Evolutionary conservation across 208 protist genomes (phyloP).

Genomic region (Trichomonas vaginalis): DNA sequence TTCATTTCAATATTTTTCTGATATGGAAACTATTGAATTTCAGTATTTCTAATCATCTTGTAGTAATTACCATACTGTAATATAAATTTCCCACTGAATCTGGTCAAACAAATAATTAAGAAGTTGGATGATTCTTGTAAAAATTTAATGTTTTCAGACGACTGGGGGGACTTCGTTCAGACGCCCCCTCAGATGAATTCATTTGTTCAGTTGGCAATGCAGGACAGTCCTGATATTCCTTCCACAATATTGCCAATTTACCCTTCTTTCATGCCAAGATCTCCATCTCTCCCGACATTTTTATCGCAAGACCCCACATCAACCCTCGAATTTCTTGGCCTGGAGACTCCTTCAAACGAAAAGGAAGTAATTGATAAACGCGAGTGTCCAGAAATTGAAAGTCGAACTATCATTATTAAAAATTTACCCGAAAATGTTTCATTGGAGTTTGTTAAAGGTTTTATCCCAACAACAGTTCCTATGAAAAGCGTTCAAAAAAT

Average conservation of each 20-base stretch:
- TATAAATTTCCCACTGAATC: too few relatives aligned
- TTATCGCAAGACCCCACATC: neutral
- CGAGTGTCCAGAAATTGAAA: neutral
- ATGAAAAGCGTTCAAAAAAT: neutral
- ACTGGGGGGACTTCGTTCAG: neutral
- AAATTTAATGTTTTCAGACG: neutral
- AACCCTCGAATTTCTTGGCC: neutral
- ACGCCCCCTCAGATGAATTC: neutral
- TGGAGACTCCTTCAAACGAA: neutral
- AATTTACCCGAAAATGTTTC: neutral
- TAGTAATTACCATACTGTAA: too few relatives aligned
- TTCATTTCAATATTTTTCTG: too few relatives aligned
- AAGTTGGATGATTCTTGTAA: neutral
- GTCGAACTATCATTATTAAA: neutral
- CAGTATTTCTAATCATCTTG: too few relatives aligned
- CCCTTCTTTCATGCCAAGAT: too few relatives aligned
- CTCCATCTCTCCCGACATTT: neutral
- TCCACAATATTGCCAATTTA: neutral
- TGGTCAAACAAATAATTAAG: neutral
- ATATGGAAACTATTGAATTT: too few relatives aligned
- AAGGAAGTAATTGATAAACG: neutral
- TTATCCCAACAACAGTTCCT: neutral
- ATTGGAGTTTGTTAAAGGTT: neutral
- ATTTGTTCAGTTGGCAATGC: neutral
- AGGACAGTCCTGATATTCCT: neutral